Conservation (phyloP, 2,329 filamentous ascomycete species). For the Cladorrhinum sp. region DNA sequence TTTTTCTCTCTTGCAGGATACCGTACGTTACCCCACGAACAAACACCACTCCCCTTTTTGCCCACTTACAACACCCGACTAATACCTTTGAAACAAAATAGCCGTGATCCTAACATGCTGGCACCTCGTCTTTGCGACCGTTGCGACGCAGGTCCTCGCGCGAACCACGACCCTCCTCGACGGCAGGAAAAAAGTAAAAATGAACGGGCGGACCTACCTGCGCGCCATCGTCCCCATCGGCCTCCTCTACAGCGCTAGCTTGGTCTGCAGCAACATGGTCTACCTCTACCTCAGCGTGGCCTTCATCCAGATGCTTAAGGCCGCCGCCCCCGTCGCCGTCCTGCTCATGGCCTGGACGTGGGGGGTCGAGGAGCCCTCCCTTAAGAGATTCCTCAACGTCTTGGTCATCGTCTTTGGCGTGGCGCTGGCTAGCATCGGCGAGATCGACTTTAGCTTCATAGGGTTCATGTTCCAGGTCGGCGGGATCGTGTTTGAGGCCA, state of each 20-base stretch:
- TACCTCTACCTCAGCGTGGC: constrained; percentile 91
- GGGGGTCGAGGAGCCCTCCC: constrained; percentile 48
- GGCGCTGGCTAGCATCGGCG: constrained; percentile 54
- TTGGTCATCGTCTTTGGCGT: constrained; percentile 53
- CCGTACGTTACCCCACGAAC: constrained; percentile 32
- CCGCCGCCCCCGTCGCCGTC: constrained; percentile 64
- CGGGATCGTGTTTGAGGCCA: constrained; percentile 77
- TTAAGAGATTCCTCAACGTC: constrained; percentile 46
- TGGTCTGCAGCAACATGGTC: constrained; percentile 92
- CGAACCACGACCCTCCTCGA: constrained; percentile 84
- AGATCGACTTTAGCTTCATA: constrained; percentile 65
- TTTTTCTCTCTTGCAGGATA: constrained; percentile 34
- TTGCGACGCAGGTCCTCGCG: constrained; percentile 89
- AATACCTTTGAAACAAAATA: constrained; percentile 25
- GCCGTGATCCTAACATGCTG: constrained; percentile 83
- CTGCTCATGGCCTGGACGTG: constrained; percentile 63
- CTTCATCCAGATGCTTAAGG: constrained; percentile 98
- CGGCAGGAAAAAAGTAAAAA: constrained; percentile 89
- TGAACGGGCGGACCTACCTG: constrained; percentile 88
- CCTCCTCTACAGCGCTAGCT: constrained; percentile 84
- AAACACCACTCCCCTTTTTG: constrained; percentile 18
- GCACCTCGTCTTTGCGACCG: constrained; percentile 85
- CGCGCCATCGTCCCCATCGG: constrained; percentile 91
- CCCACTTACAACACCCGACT: not conserved
- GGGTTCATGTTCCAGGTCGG: constrained; percentile 69